Evolutionary conservation across 2,329 filamentous ascomycete genomes (phyloP).

Genomic region (Simplicillium sp.): DNA sequence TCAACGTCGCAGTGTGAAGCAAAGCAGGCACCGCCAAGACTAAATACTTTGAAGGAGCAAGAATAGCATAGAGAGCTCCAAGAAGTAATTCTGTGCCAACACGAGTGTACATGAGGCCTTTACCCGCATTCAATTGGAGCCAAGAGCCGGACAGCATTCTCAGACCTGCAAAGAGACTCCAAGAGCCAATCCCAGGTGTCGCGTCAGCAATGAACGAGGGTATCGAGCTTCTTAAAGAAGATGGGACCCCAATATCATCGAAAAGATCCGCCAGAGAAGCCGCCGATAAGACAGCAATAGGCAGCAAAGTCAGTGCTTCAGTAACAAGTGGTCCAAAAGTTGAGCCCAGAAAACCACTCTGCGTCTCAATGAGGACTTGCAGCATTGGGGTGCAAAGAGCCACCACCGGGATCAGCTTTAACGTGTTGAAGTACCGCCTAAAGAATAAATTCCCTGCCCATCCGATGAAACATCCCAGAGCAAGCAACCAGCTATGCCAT

Average conservation of each 20-base stretch:
- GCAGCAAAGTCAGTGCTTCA: constrained; percentile 64
- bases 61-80: constrained; percentile 51
- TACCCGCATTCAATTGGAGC: constrained; percentile 40
- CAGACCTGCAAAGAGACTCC: constrained; percentile 50
- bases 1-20: constrained; percentile 60
- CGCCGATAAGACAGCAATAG: constrained; percentile 54
- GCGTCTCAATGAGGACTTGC: constrained; percentile 61
- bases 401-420: constrained; percentile 56
- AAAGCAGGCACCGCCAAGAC: constrained; percentile 62
- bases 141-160: constrained; percentile 23
- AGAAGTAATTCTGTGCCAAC: constrained; percentile 63
- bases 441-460: constrained; percentile 59
- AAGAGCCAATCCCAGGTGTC: constrained; percentile 56
- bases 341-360: constrained; percentile 58
- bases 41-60: constrained; percentile 61
- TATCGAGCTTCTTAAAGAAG: constrained; percentile 18
- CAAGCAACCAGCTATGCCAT: constrained; percentile 60
- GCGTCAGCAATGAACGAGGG: constrained; percentile 52
- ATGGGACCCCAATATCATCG: constrained; percentile 48
- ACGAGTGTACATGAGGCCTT: constrained; percentile 55
- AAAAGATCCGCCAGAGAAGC: constrained; percentile 55
- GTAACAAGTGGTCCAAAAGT: constrained; percentile 66
- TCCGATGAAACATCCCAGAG: constrained; percentile 58
- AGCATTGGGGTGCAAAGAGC: constrained; percentile 66
- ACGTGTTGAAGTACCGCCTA: constrained; percentile 35